phyloP scores from a whole-genome alignment of 2,329 filamentous ascomycete species.

The Ceratocystis harringtonii region DNA sequence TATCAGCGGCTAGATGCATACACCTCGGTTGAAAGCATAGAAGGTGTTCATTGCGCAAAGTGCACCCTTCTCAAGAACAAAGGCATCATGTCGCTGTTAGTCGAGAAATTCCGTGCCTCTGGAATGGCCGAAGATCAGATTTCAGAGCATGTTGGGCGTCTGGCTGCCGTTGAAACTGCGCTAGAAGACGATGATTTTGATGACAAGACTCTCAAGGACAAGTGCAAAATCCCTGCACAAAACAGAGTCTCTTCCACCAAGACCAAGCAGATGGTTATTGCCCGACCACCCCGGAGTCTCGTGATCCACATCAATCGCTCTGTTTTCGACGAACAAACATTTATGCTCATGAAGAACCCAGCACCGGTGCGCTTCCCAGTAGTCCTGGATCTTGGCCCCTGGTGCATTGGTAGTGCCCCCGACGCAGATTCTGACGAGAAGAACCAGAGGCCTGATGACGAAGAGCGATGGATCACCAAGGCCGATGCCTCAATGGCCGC shows the following conservation, averaged over 20 bases:
- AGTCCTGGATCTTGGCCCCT: conserved; percentile 61
- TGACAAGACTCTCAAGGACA: conserved; percentile 46
- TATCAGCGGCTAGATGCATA: conserved; percentile 72
- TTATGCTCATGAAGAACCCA: conserved; percentile 67
- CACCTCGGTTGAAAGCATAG: conserved; percentile 69
- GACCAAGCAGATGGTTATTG: conserved; percentile 76
- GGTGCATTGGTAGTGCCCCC: conserved; percentile 54
- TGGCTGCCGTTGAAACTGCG: conserved; percentile 53
- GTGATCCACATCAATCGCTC: conserved; percentile 85
- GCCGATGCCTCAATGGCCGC: conserved; percentile 61
- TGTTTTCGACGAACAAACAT: conserved; percentile 72
- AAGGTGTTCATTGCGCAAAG: conserved; percentile 79
- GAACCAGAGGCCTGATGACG: conserved; percentile 18
- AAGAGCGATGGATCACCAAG: conserved; percentile 56
- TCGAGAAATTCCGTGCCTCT: conserved; percentile 20
- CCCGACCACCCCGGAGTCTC: conserved; percentile 63
- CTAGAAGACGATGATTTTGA: conserved; percentile 69
- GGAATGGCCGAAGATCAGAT: conserved; percentile 34
- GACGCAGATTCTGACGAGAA: neutral
- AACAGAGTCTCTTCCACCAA: conserved; percentile 66
- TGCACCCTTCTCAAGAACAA: conserved; percentile 60
- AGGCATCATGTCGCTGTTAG: conserved; percentile 33
- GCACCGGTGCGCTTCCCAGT: conserved; percentile 64
- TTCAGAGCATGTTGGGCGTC: conserved; percentile 36
- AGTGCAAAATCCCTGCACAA: conserved; percentile 51